Percentiles rank a stretch among this genome's conserved stretches.
phyloP scores from a whole-genome alignment of 2,329 filamentous ascomycete species.

The Fusarium staphyleae region DNA sequence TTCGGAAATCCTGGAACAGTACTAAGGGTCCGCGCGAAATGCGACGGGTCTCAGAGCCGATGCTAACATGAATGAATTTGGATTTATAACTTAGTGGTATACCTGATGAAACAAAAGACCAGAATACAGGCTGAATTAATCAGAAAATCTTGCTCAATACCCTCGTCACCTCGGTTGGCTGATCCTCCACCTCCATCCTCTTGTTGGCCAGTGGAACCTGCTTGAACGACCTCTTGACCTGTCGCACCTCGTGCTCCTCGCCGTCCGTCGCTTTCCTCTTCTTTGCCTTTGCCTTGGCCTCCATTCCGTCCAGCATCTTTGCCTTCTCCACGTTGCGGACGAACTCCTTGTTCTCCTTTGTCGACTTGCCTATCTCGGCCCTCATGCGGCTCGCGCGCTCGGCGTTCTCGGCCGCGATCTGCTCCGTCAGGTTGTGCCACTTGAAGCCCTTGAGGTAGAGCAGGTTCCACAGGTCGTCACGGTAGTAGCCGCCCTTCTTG shows the following conservation, averaged over 20 bases:
- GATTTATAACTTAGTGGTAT: too few species aligned
- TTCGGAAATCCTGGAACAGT: conserved; percentile 13
- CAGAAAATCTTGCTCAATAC: conserved; percentile 72
- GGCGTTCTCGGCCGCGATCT: conserved; percentile 82
- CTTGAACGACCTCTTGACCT: conserved; percentile 62
- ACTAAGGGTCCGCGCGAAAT: conserved; percentile 27
- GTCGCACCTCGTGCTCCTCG: conserved; percentile 29
- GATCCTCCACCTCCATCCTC: conserved; percentile 52
- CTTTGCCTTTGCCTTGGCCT: conserved; percentile 59
- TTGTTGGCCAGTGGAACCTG: conserved; percentile 68
- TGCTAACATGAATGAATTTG: conserved; percentile 17
- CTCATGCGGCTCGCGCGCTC: conserved; percentile 78
- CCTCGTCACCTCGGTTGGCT: conserved; percentile 64
- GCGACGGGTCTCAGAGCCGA: conserved; percentile 1
- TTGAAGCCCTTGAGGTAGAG: conserved; percentile 85
- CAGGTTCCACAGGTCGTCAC: conserved; percentile 87
- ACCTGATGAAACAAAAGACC: neutral
- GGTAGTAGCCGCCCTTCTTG: conserved; percentile 83
- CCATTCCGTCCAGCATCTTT: conserved; percentile 80
- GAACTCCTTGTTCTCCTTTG: conserved; percentile 82
- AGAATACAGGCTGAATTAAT: conserved; percentile 15
- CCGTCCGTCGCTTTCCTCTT: conserved; percentile 47
- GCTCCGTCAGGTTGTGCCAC: conserved; percentile 77
- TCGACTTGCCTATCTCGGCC: conserved; percentile 77
- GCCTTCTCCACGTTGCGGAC: conserved; percentile 79